Conservation (phyloP, 2,329 filamentous ascomycete genomes). For the Pseudocercospora musae region DNA sequence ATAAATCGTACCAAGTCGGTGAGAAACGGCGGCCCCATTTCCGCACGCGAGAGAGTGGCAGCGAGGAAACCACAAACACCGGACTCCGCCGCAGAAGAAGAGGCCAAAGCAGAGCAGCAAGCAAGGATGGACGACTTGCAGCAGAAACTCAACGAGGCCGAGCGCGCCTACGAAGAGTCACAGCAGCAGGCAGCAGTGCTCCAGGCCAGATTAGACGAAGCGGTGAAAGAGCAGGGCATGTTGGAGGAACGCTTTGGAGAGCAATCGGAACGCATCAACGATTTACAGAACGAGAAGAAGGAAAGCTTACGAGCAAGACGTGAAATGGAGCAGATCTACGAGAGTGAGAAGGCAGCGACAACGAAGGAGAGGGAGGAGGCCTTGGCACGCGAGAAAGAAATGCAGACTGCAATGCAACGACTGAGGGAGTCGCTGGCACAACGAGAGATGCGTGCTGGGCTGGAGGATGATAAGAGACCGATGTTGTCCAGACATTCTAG, state of each 20-base stretch:
- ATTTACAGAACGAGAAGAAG: constrained; percentile 77
- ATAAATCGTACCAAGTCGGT: constrained; percentile 56
- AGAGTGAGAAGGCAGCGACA: constrained; percentile 81
- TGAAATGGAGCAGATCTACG: constrained; percentile 90
- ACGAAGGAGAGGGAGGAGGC: constrained; percentile 91
- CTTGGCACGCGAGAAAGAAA: constrained; percentile 77
- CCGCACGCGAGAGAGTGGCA: constrained; percentile 69
- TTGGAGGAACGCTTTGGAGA: constrained; percentile 87
- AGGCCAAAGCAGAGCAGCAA: constrained; percentile 74
- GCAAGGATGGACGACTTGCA: constrained; percentile 80
- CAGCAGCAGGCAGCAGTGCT: constrained; percentile 82
- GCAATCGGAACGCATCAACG: constrained; percentile 77
- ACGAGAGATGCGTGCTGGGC: constrained; percentile 57
- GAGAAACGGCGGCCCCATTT: constrained; percentile 62
- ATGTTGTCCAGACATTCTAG: constrained; percentile 43
- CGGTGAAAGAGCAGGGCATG: constrained; percentile 75
- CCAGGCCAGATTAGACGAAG: constrained; percentile 81
- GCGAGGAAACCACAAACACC: constrained; percentile 49
- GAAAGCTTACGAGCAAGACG: constrained; percentile 79
- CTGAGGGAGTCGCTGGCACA: constrained; percentile 86
- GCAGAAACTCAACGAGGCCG: constrained; percentile 75
- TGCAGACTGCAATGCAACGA: constrained; percentile 84
- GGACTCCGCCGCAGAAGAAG: constrained; percentile 49
- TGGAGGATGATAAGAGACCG: constrained; percentile 52
- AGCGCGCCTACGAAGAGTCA: constrained; percentile 65